Conservation (phyloP, 179 eudicot species). For the Heliamphora pulchella region DNA sequence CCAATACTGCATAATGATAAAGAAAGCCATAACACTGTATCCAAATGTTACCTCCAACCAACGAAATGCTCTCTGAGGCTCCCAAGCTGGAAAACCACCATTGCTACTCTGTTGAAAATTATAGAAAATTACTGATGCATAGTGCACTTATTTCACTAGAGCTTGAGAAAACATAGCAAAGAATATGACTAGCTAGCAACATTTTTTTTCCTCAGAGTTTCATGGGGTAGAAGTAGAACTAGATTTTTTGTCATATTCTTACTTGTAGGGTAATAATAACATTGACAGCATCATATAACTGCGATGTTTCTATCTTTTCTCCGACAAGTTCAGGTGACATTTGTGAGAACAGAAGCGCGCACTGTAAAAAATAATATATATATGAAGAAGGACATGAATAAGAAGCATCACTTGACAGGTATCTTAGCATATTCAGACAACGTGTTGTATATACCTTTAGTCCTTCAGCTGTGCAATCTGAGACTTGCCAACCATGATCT, state of each 20-base stretch:
- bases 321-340: conserved; percentile 44
- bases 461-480: conserved; percentile 76
- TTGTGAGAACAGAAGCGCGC: conserved; percentile 39
- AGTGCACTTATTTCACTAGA: neutral
- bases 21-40: neutral
- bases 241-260: conserved; percentile 2
- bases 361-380: conserved; percentile 30
- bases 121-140: neutral
- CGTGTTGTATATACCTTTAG: conserved; percentile 35
- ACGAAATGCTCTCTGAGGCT: conserved; percentile 46
- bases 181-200: neutral
- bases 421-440: neutral
- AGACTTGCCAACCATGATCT: conserved; percentile 79
- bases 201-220: too few relatives aligned
- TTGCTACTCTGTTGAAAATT: conserved; percentile 39
- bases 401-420: neutral
- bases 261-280: conserved; percentile 59
- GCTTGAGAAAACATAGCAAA: neutral
- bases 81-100: conserved; percentile 80
- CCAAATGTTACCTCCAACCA: conserved; percentile 51
- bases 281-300: conserved; percentile 53
- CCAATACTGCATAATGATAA: neutral
- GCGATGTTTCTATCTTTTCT: conserved; percentile 27
- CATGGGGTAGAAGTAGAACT: neutral
- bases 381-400: neutral